A percentile compares a stretch with the other conserved stretches of the same genome.
Conservation (phyloP, 495 filamentous ascomycete species). For the Apiosordaria backusii region DNA sequence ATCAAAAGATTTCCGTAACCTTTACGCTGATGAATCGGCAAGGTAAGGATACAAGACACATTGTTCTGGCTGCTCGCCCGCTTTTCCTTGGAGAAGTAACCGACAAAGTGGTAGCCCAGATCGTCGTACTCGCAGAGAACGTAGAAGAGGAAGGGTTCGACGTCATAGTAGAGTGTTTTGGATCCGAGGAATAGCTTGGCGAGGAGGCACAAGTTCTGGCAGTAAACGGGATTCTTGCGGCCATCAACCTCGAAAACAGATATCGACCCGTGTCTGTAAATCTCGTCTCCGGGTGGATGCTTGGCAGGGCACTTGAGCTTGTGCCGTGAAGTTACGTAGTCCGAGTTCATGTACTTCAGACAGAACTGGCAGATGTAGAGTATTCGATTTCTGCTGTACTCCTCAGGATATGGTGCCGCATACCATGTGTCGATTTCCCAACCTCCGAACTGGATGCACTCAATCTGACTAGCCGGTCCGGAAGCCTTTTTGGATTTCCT, state of each 20-base stretch:
- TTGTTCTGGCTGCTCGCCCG: conserved; percentile 93
- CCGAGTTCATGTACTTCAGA: conserved; percentile 98
- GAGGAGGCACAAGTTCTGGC: conserved; percentile 92
- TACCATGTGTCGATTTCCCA: conserved; percentile 99
- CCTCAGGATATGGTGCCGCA: conserved; percentile 96
- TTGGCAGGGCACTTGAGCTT: conserved; percentile 97
- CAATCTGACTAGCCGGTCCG: conserved; percentile 89
- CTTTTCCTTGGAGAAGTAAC: conserved; percentile 99
- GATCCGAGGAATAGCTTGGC: conserved; percentile 96
- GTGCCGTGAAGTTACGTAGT: conserved; percentile 95
- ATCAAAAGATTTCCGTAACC: conserved; percentile 96
- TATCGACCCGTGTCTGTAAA: conserved; percentile 89
- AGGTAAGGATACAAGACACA: conserved; percentile 91
- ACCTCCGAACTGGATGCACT: conserved; percentile 96
- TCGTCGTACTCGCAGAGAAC: conserved; percentile 97
- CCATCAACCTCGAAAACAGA: conserved; percentile 98
- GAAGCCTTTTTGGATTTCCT: conserved; percentile 64
- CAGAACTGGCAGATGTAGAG: conserved; percentile 99
- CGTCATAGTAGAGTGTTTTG: conserved; percentile 97
- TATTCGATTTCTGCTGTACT: conserved; percentile 91
- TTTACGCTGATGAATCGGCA: conserved; percentile 94
- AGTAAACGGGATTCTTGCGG: conserved; percentile 94
- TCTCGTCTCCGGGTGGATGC: conserved; percentile 94
- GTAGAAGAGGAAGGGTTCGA: conserved; percentile 97
- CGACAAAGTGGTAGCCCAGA: conserved; percentile 92